These are phyloP conservation scores for Babesia ovata DNA, from an alignment of 169 alveolate genomes.

Conservation along the genomic window DNA sequence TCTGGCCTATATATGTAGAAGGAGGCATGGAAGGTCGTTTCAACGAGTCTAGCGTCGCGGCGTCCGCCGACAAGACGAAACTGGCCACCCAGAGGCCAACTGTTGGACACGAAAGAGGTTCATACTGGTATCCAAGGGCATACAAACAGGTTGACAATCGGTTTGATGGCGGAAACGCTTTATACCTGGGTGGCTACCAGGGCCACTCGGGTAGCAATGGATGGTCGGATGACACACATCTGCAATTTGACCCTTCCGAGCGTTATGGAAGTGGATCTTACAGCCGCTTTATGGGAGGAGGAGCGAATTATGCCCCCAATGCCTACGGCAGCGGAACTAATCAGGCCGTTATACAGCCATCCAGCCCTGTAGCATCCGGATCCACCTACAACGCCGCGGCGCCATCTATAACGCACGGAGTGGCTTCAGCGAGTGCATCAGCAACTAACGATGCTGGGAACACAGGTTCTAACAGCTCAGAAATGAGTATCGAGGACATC, in stretches of 20 bases:
- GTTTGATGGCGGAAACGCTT: slow-evolving; percentile 31
- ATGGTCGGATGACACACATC: slow-evolving; percentile 50
- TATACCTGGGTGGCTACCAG: slow-evolving; percentile 45
- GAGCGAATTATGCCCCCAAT: slow-evolving; percentile 6
- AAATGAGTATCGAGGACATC: slow-evolving; percentile 38
- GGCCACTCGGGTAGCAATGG: slow-evolving; percentile 49
- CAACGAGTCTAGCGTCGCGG: not conserved
- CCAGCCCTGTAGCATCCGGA: not conserved
- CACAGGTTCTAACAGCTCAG: not conserved
- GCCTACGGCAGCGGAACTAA: not conserved
- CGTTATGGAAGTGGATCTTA: slow-evolving; percentile 8
- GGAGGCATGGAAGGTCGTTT: slow-evolving; percentile 20
- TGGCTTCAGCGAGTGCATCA: not conserved
- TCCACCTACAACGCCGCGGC: not conserved
- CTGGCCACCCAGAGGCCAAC: slow-evolving; percentile 2
- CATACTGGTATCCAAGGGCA: slow-evolving; percentile 16
- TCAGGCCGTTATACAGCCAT: not conserved
- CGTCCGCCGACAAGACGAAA: slow-evolving; percentile 10
- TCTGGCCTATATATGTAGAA: not conserved
- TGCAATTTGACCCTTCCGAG: slow-evolving; percentile 47
- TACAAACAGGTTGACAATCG: slow-evolving; percentile 44
- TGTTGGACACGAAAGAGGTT: not conserved
- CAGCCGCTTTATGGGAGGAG: slow-evolving; percentile 23
- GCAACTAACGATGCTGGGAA: not conserved
- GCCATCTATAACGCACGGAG: not conserved